Conservation (phyloP, 768 basidiomycete species). For the Agrocybe chaxingu region DNA sequence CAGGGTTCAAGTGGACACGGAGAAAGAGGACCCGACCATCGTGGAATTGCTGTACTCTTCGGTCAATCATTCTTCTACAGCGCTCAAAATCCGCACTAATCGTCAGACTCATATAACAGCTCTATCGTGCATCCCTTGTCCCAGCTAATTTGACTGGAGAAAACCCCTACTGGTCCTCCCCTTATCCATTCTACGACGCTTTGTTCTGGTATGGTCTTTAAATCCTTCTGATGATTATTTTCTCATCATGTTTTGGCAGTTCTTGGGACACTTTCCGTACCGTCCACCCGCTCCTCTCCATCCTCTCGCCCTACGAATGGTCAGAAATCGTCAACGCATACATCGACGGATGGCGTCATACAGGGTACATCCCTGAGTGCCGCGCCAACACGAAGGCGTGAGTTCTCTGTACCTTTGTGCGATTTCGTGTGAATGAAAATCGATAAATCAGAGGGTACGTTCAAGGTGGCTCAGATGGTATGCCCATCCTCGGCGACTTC, state of each 20-base stretch:
- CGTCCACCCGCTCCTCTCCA: slow-evolving; percentile 46
- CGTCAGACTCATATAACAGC: slow-evolving; percentile 19
- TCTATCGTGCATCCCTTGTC: slow-evolving; percentile 48
- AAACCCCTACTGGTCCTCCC: slow-evolving; percentile 47
- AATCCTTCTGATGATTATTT: not conserved
- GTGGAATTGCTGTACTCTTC: slow-evolving; percentile 47
- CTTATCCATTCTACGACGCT: slow-evolving; percentile 48
- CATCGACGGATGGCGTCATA: slow-evolving; percentile 48
- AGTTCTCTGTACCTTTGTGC: slow-evolving; percentile 5
- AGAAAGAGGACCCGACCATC: slow-evolving; percentile 36
- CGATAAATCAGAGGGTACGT: slow-evolving; percentile 39
- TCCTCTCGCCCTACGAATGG: slow-evolving; percentile 44
- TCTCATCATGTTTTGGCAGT: slow-evolving; percentile 20
- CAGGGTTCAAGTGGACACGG: slow-evolving; percentile 31
- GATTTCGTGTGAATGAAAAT: not conserved
- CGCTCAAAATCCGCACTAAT: not conserved
- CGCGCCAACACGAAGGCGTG: slow-evolving; percentile 47
- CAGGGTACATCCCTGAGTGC: slow-evolving; percentile 49
- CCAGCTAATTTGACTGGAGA: slow-evolving; percentile 49
- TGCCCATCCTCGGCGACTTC: slow-evolving; percentile 52
- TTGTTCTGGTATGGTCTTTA: slow-evolving; percentile 40
- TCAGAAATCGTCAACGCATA: slow-evolving; percentile 45
- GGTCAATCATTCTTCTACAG: slow-evolving; percentile 16
- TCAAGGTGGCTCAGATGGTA: slow-evolving; percentile 47
- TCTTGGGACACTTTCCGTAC: slow-evolving; percentile 56